phyloP scores from a whole-genome alignment of 1,139 yeast species.

The Candida frijolesensis region DNA sequence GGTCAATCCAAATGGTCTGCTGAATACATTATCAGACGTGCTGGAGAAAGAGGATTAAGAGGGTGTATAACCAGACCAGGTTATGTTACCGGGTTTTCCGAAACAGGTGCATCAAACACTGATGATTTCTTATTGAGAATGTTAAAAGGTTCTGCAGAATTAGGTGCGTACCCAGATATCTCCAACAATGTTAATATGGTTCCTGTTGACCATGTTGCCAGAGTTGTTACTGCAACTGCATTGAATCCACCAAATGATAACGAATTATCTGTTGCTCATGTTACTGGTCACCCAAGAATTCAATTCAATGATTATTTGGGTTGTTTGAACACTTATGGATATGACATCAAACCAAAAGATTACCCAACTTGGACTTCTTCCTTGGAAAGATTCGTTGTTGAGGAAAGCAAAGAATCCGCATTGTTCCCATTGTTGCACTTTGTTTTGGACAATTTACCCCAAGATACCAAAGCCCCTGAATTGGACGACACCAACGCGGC shows the following conservation, averaged over 20 bases:
- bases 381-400: conserved; percentile 76
- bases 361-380: conserved; percentile 79
- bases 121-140: conserved; percentile 94
- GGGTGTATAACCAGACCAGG: conserved; percentile 96
- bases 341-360: conserved; percentile 58
- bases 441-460: conserved; percentile 89
- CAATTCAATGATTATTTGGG: conserved; percentile 75
- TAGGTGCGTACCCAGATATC: conserved; percentile 85
- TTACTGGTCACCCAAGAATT: conserved; percentile 95
- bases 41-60: conserved; percentile 82
- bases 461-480: conserved; percentile 92
- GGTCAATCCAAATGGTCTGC: conserved; percentile 99
- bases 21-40: conserved; percentile 82
- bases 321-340: conserved; percentile 70
- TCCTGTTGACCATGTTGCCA: conserved; percentile 97
- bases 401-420: conserved; percentile 75
- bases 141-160: conserved; percentile 90
- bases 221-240: conserved; percentile 83
- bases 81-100: conserved; percentile 84
- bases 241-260: conserved; percentile 64
- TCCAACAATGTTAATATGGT: conserved; percentile 91
- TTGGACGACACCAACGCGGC: conserved; percentile 84
- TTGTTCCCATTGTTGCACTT: conserved; percentile 91
- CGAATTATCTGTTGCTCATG: conserved; percentile 79
- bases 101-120: conserved; percentile 87